Conservation (phyloP, 2,329 filamentous ascomycete species). For the Cadophora sp. region DNA sequence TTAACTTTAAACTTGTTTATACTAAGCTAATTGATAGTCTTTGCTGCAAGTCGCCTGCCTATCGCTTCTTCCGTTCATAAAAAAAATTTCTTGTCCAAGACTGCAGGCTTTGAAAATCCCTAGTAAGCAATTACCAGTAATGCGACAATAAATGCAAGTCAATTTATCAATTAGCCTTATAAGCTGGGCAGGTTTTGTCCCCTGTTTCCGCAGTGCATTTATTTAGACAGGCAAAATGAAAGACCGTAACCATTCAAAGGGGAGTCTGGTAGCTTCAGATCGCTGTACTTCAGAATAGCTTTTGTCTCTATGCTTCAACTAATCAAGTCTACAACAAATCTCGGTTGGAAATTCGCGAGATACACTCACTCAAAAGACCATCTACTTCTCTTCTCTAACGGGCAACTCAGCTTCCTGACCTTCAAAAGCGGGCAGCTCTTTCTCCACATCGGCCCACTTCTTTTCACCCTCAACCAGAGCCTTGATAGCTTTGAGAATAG, state of each 20-base stretch:
- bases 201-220: background rate
- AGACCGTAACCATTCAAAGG: background rate
- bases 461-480: slow-evolving; percentile 57
- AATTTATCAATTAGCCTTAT: too few species aligned
- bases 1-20: too few species aligned
- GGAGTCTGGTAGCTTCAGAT: background rate
- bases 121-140: too few species aligned
- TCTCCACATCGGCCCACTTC: slow-evolving; percentile 72
- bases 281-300: slow-evolving; percentile 11
- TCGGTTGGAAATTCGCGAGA: background rate
- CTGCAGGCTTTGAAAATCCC: too few species aligned
- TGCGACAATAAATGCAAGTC: too few species aligned
- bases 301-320: slow-evolving; percentile 14
- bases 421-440: slow-evolving; percentile 84
- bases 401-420: slow-evolving; percentile 64
- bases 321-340: slow-evolving; percentile 17
- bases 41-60: too few species aligned
- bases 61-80: too few species aligned
- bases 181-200: too few species aligned
- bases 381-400: slow-evolving; percentile 25
- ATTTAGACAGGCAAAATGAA: background rate
- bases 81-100: too few species aligned
- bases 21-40: too few species aligned
- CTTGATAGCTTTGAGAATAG: slow-evolving; percentile 76
- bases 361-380: background rate